Base-by-base conservation (phyloP, 23 red algal genomes). In the Gracilaria caudata region DNA sequence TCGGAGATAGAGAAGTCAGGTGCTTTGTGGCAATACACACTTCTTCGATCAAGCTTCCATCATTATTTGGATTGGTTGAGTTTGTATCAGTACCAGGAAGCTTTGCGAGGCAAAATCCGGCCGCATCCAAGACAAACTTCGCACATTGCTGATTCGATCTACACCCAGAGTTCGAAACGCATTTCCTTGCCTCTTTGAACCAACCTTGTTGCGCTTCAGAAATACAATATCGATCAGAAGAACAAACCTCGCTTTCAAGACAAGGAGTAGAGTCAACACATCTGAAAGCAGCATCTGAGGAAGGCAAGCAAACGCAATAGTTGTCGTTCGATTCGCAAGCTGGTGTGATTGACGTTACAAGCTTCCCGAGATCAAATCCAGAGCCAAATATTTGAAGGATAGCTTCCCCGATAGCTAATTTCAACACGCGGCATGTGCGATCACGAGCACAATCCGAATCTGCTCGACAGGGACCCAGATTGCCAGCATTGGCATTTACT, bases 1-100 rank as follows among this genome's bases (percentile, higher is more conserved):
- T 28, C 32, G 40, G n/a, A 5, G 83, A 38, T 37, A 87, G 14
- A 44, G 77, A 68, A 28, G 37, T 8, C 13, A 87, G 40, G 8
- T 37, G 40, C 24, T 29, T 45, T 23, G 83, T 68, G 6, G 61
- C 66, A 24, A 87, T 60, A 39, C 83, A 87, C 5, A 87, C 70
- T 47, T 66, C 61, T 36, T 37, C 9, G 29, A 36, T 19, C 11
- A 4, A 9, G 19, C 21, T 8, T 4, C 12, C 29, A 36, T 66
- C 32, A 30, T 36, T 36, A 16, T 66, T 36, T 3, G 21, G 26
- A 66, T 66, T 66, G 30, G 61, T 66, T 66, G 61, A 66, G 61
- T 66, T 66, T 14, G 61, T 33, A 7, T 66, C 30, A 66, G 61
- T 66, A 66, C 61, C 29, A 36, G 49, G 49, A 29, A 35, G 6